A percentile compares a stretch with the other conserved stretches of the same genome.
Conservation (phyloP, 345 rosid genomes). For the Lumnitzera racemosa region DNA sequence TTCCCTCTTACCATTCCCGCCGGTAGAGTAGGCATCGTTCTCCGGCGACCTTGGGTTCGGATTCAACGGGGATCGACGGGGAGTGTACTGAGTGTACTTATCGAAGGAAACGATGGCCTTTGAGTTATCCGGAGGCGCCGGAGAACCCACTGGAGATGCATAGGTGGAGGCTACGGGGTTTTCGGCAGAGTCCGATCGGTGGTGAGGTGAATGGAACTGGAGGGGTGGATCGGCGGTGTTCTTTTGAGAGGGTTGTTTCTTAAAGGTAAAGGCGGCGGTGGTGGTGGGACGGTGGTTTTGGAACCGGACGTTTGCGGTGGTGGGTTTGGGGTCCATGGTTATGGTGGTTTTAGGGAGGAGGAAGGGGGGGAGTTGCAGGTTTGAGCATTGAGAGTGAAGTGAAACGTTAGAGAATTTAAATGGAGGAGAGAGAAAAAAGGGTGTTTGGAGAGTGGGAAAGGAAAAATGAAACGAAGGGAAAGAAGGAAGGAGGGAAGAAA, state of each 20-base stretch:
- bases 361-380: too few relatives aligned
- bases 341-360: too few relatives aligned
- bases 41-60: too few relatives aligned
- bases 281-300: not conserved
- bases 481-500: too few relatives aligned
- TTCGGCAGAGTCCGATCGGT: slow-evolving; percentile 52
- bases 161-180: slow-evolving; percentile 37
- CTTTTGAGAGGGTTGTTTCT: slow-evolving; percentile 54
- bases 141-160: slow-evolving; percentile 52
- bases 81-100: slow-evolving; percentile 16
- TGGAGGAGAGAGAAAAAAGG: too few relatives aligned
- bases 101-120: slow-evolving; percentile 45
- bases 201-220: slow-evolving; percentile 53
- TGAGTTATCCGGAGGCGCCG: slow-evolving; percentile 28
- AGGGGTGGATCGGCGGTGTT: slow-evolving; percentile 50
- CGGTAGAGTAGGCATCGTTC: not conserved
- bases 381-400: too few relatives aligned
- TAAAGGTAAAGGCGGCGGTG: slow-evolving; percentile 26
- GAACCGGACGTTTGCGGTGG: not conserved
- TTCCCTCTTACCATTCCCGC: not conserved
- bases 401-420: too few relatives aligned
- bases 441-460: too few relatives aligned
- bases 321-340: too few relatives aligned
- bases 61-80: not conserved
- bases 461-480: too few relatives aligned